phyloP scores from a whole-genome alignment of 306 rosid genomes.

The Rosa chinensis region DNA sequence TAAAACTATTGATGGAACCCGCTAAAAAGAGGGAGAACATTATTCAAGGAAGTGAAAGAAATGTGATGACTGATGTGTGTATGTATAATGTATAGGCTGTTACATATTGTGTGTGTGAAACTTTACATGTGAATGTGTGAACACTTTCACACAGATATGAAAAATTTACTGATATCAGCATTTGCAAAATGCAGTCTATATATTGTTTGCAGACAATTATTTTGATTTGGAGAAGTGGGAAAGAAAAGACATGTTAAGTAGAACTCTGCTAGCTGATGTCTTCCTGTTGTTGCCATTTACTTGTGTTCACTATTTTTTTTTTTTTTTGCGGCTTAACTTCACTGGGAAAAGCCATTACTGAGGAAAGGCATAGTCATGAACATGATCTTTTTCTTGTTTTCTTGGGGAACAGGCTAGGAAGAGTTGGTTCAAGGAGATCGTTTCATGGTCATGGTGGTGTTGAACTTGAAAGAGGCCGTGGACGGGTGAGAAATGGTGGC shows the following conservation, averaged over 20 bases:
- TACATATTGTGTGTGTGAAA: neutral
- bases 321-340: too few relatives aligned
- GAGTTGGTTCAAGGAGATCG: neutral
- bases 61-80: neutral
- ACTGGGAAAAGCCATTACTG: too few relatives aligned
- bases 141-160: neutral
- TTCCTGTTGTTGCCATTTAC: neutral
- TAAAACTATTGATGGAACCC: neutral
- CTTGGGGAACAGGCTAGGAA: neutral
- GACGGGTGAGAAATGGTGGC: slow-evolving; percentile 17
- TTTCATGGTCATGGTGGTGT: slow-evolving; percentile 2
- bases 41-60: neutral
- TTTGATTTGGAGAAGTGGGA: neutral
- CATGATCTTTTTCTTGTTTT: neutral
- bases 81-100: neutral
- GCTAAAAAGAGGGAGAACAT: neutral
- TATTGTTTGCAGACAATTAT: neutral
- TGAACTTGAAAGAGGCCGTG: slow-evolving; percentile 21
- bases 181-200: neutral
- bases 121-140: neutral
- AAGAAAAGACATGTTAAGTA: neutral
- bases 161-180: neutral
- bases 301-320: neutral
- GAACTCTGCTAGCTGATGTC: neutral
- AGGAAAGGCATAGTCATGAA: neutral